These are phyloP conservation scores for Coccomyxa subellipsoidea DNA, from an alignment of 163 green algal genomes.

Conservation along the genomic window DNA sequence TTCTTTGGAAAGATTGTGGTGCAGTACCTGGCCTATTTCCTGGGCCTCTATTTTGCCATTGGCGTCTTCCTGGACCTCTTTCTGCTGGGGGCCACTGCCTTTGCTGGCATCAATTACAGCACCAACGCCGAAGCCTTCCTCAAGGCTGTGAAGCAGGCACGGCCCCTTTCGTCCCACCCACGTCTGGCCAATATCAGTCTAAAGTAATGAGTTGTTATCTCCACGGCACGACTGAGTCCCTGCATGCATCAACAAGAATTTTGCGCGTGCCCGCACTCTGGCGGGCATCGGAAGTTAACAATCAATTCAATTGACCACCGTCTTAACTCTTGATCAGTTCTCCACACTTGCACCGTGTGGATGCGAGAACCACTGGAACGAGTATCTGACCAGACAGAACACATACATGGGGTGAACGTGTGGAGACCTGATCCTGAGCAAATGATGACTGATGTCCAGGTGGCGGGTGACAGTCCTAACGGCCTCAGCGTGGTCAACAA, in stretches of 20 bases:
- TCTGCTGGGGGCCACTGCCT: constrained; percentile 24
- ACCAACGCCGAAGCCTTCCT: constrained; percentile 38
- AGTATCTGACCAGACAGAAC: too few relatives aligned
- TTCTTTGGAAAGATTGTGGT: constrained; percentile 28
- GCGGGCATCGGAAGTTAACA: too few relatives aligned
- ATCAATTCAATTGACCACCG: too few relatives aligned
- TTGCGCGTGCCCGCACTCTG: too few relatives aligned
- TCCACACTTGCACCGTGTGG: too few relatives aligned
- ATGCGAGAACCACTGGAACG: too few relatives aligned
- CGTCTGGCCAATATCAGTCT: too few relatives aligned
- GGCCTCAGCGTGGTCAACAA: constrained; percentile 37
- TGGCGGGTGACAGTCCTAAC: constrained; percentile 13
- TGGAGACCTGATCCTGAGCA: not conserved
- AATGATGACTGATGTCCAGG: not conserved
- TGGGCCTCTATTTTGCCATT: constrained; percentile 28
- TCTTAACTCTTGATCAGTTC: too few relatives aligned
- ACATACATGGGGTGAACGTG: too few relatives aligned
- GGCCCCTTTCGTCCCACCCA: not conserved
- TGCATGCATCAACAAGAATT: too few relatives aligned
- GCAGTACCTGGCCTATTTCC: constrained; percentile 10
- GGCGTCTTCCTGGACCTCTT: constrained; percentile 35
- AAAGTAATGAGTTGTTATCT: too few relatives aligned
- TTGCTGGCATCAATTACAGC: constrained; percentile 24
- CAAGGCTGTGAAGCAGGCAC: constrained; percentile 25
- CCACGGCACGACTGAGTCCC: too few relatives aligned